Conservation (phyloP, 164 flowering plant genomes). For the Macadamia integrifolia region DNA sequence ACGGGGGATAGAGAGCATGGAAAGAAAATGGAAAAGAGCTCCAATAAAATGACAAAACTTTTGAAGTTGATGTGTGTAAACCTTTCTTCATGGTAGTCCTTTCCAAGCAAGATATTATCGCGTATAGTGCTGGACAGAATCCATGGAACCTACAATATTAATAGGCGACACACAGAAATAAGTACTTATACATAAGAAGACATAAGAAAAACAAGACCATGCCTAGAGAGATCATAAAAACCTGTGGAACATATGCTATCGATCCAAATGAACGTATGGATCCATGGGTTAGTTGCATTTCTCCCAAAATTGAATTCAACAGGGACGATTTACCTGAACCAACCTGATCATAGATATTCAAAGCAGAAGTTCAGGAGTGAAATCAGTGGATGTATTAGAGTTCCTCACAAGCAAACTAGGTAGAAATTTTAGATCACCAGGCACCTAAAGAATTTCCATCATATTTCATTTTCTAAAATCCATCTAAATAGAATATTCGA, state of each 20-base stretch:
- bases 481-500: too few species aligned
- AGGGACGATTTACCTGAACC: conserved; percentile 96
- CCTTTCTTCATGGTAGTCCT: conserved; percentile 58
- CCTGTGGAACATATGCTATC: conserved; percentile 92
- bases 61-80: conserved; percentile 6
- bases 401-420: not conserved
- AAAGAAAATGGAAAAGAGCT: not conserved
- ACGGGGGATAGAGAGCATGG: not conserved
- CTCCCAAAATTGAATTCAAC: conserved; percentile 72
- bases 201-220: conserved; percentile 3
- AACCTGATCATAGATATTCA: conserved; percentile 48
- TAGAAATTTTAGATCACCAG: too few species aligned
- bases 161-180: conserved; percentile 11
- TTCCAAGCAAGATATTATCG: conserved; percentile 82
- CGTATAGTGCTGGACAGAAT: conserved; percentile 84
- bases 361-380: conserved; percentile 5
- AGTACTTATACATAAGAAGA: not conserved
- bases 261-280: conserved; percentile 47
- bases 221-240: conserved; percentile 14
- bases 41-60: not conserved
- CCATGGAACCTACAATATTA: conserved; percentile 76
- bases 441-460: too few species aligned
- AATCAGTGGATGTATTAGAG: not conserved
- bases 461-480: too few species aligned
- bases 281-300: conserved; percentile 59